Base-by-base conservation (phyloP, 306 rosid species). In the Chamaecrista fasciculata region DNA sequence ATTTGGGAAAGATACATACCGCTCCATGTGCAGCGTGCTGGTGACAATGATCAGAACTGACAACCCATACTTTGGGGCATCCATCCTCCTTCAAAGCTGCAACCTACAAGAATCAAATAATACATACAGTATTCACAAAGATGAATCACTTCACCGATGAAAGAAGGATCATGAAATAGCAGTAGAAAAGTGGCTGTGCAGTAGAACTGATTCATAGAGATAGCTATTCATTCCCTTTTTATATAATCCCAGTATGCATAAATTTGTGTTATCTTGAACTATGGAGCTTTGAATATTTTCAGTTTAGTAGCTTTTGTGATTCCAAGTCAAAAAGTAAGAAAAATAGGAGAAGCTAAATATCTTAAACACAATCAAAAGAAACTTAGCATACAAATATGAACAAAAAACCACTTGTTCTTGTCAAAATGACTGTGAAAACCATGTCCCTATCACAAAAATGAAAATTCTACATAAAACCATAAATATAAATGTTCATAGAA, bases 11-110 rank as follows among this genome's bases (percentile, higher is more conserved):
- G 83, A 67, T 24, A 70, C 94, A 49, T 90, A 93, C 98, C 24
- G 87, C 94, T 78, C 91, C 93, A 79, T 88, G 77, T 62, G 91
- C 97, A 65, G 96, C 96, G 6, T 87, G 89, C 80, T 86, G 98
- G 25, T 93, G 97, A 77, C 78, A 51, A 50, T 62, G 80, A 83
- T 93, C 98, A 82, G 97, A 90, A 62, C 94, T 87, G 64, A 82
- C 98, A 74, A 93, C 98, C 98, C 98, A 90, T 23, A 93, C 97
- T 80, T 83, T 82, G 70, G 98, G 96, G 72, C 98, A 93, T 62
- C 98, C 98, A 66, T 93, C 97, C 78, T 80, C 94, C 84, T 62
- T 88, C 84, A 93, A 81, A 64, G 94, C 93, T 61, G 79, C 86
- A 79, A 93, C 97, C 98, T 93, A 65, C 28, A 57, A 73, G 51